Evolutionary conservation across 129 eudicot species (phyloP).

Genomic region (Lonicera japonica): DNA sequence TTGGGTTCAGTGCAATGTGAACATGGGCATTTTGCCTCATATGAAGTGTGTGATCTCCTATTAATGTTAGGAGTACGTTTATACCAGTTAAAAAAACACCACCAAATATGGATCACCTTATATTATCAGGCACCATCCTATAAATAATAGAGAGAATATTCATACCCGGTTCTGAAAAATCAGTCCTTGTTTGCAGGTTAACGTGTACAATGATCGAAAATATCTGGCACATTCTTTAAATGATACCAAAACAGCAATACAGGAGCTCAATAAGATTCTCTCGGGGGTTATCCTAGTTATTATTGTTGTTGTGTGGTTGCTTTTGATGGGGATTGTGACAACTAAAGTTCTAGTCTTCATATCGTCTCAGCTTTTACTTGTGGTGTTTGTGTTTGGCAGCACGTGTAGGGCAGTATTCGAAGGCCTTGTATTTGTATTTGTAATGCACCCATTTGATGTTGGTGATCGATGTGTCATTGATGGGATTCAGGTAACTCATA

Average conservation of each 20-base stretch:
- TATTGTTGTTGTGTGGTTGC: slow-evolving; percentile 43
- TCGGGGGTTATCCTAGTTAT: slow-evolving; percentile 28
- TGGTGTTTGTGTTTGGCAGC: slow-evolving; percentile 54
- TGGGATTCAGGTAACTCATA: too few relatives aligned
- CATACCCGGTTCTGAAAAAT: neutral
- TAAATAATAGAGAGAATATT: neutral
- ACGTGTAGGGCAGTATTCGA: slow-evolving; percentile 47
- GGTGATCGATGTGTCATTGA: too few relatives aligned
- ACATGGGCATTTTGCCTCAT: too few relatives aligned
- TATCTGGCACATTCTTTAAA: slow-evolving; percentile 49
- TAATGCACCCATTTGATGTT: too few relatives aligned
- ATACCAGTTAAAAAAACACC: too few relatives aligned
- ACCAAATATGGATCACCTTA: too few relatives aligned
- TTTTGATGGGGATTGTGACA: slow-evolving; percentile 57
- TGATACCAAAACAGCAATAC: slow-evolving; percentile 63
- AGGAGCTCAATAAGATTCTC: slow-evolving; percentile 50
- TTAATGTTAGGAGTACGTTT: too few relatives aligned
- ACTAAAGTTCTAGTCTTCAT: slow-evolving; percentile 57
- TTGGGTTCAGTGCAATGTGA: too few relatives aligned
- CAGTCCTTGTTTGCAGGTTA: slow-evolving; percentile 30
- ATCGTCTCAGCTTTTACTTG: slow-evolving; percentile 56
- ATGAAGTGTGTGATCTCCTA: too few relatives aligned
- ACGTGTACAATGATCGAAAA: slow-evolving; percentile 56
- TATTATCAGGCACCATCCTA: too few relatives aligned
- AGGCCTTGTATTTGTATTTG: too few relatives aligned